Conservation (phyloP, 495 filamentous ascomycete genomes). For the Penicillium coffeae region DNA sequence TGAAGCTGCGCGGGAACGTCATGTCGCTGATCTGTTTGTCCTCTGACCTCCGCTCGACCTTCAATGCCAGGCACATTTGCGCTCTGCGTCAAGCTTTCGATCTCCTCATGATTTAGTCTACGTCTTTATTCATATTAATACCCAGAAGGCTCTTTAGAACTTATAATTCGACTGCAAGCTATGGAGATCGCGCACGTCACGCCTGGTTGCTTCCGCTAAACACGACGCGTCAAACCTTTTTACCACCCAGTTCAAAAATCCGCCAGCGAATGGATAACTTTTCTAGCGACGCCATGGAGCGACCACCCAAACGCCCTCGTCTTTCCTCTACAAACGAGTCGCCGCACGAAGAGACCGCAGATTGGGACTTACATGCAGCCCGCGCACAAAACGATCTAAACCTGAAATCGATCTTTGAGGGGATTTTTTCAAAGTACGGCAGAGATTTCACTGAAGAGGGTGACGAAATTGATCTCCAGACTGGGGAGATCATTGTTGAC, state of each 20-base stretch:
- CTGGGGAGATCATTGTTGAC: constrained; percentile 75
- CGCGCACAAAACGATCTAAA: constrained; percentile 58
- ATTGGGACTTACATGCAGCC: constrained; percentile 50
- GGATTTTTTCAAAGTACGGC: constrained; percentile 84
- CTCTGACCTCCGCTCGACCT: constrained; percentile 3
- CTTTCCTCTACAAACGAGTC: constrained; percentile 39
- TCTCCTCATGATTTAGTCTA: too few species aligned
- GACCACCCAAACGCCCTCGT: constrained; percentile 54
- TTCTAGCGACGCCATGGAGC: constrained; percentile 45
- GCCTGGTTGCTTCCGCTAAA: neutral
- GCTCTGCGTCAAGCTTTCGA: too few species aligned
- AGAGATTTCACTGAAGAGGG: constrained; percentile 75
- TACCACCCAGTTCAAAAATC: neutral
- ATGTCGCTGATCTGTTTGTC: constrained; percentile 21
- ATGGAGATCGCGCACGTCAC: too few species aligned
- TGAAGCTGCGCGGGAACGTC: constrained; percentile 20
- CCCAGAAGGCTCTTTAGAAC: too few species aligned
- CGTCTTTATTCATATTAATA: too few species aligned
- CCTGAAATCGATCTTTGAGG: constrained; percentile 77
- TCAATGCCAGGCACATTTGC: neutral
- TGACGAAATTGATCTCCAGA: constrained; percentile 76
- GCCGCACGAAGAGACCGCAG: constrained; percentile 37
- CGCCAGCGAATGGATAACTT: constrained; percentile 3
- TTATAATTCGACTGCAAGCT: too few species aligned
- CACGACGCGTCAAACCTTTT: neutral